A percentile compares a stretch with the other conserved stretches of the same genome.
These are phyloP conservation scores for Gryganskiella cystojenkinii DNA, from an alignment of 192 early-diverging fungal species.

Conservation along the genomic window DNA sequence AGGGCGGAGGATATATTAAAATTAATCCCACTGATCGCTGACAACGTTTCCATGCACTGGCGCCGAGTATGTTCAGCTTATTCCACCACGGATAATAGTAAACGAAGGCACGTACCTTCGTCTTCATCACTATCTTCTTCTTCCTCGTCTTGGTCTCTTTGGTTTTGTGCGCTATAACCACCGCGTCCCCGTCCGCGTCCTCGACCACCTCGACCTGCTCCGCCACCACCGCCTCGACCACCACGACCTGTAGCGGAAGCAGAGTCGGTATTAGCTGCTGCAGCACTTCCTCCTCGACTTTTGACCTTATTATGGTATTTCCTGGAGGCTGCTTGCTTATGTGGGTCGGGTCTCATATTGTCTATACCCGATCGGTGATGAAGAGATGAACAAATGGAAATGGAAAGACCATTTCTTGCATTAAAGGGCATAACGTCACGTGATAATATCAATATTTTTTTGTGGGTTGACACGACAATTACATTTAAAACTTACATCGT, in stretches of 20 bases:
- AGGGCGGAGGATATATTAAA: too few relatives aligned
- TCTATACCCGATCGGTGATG: too few relatives aligned
- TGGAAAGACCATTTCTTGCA: too few relatives aligned
- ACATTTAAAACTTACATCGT: too few relatives aligned
- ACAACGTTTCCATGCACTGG: too few relatives aligned
- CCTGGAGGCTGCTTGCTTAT: constrained; percentile 49
- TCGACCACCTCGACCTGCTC: constrained; percentile 3
- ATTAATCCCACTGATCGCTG: background rate
- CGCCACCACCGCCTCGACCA: background rate
- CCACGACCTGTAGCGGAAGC: constrained; percentile 3
- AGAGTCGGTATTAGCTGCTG: constrained; percentile 15
- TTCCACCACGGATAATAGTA: too few relatives aligned
- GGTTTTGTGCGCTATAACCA: background rate
- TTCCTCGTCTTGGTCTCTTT: background rate
- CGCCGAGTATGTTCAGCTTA: too few relatives aligned
- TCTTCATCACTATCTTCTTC: constrained; percentile 8
- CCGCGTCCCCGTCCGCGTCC: constrained; percentile 9
- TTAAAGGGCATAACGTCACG: too few relatives aligned
- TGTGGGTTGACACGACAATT: too few relatives aligned
- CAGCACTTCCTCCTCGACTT: constrained; percentile 12
- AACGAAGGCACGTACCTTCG: background rate
- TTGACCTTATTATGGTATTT: constrained; percentile 48
- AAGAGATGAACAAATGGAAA: too few relatives aligned
- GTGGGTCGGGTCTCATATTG: constrained; percentile 51
- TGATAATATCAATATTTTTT: too few relatives aligned